phyloP scores from a whole-genome alignment of 441 rosid genomes.

The Isatis lusitanica region DNA sequence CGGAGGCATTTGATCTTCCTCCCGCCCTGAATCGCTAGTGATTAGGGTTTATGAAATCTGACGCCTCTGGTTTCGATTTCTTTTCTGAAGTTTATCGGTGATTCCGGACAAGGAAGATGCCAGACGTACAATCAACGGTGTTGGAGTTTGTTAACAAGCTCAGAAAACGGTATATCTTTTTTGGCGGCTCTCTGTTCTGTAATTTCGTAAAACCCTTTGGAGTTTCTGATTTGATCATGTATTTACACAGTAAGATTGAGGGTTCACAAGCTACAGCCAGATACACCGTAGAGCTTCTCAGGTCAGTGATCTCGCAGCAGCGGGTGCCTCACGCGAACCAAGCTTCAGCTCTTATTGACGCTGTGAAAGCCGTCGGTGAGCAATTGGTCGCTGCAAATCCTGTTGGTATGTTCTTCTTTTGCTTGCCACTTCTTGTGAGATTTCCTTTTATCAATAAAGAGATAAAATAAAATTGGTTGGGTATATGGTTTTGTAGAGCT shows the following conservation, averaged over 20 bases:
- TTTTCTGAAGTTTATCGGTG: neutral
- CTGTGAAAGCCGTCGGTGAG: conserved; percentile 82
- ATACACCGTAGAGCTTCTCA: conserved; percentile 77
- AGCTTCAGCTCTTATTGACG: conserved; percentile 81
- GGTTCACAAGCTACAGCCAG: conserved; percentile 95
- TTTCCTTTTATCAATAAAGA: neutral
- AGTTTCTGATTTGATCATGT: conserved; percentile 5
- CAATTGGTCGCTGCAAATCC: conserved; percentile 90
- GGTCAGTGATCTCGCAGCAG: conserved; percentile 88
- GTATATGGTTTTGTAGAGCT: conserved; percentile 64
- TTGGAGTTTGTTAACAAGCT: conserved; percentile 79
- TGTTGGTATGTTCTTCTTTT: conserved; percentile 56
- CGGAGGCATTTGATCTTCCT: neutral
- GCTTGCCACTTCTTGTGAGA: neutral
- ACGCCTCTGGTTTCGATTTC: neutral
- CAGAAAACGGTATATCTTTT: conserved; percentile 58
- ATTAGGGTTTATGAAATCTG: conserved; percentile 30
- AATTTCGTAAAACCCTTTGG: conserved; percentile 19
- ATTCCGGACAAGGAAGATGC: conserved; percentile 52
- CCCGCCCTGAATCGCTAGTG: neutral
- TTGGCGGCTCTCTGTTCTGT: neutral
- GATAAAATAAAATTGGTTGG: neutral
- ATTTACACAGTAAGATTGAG: conserved; percentile 73
- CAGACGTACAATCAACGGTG: conserved; percentile 76
- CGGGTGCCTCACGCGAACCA: conserved; percentile 80